Evolutionary conservation across 164 flowering plant genomes (phyloP).

Genomic region (Platanus orientalis): DNA sequence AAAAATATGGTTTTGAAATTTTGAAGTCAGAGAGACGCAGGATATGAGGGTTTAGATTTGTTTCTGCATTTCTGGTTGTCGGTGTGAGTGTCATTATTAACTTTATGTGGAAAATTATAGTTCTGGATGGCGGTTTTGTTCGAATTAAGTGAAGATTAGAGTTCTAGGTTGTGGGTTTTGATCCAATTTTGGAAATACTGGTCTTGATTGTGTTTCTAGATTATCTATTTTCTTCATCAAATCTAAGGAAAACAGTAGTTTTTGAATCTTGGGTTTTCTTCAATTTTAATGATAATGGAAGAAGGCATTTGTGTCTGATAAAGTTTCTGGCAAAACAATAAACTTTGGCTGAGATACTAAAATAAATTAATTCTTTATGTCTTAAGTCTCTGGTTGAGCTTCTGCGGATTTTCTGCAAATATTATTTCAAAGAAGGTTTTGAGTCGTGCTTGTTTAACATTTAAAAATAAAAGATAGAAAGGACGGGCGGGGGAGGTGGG

Average conservation of each 20-base stretch:
- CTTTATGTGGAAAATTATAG: not conserved
- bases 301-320: too few relatives aligned
- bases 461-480: not conserved
- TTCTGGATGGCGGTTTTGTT: constrained; percentile 8
- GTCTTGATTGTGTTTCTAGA: not conserved
- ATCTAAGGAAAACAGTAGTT: not conserved
- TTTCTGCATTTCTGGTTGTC: not conserved
- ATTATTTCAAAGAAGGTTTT: not conserved
- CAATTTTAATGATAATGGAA: not conserved
- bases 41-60: not conserved
- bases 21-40: constrained; percentile 11
- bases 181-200: not conserved
- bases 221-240: not conserved
- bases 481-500: not conserved
- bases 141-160: not conserved
- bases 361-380: not conserved
- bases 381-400: not conserved
- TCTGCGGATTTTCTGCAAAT: constrained; percentile 1
- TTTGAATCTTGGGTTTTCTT: constrained; percentile 7
- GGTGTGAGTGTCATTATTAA: constrained; percentile 8
- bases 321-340: too few relatives aligned
- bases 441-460: not conserved
- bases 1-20: too few relatives aligned
- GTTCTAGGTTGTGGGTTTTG: not conserved
- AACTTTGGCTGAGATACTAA: too few relatives aligned